A percentile compares a stretch with the other conserved stretches of the same genome.
phyloP scores from a whole-genome alignment of 805 yeast species.

The Starmera caribaea region DNA sequence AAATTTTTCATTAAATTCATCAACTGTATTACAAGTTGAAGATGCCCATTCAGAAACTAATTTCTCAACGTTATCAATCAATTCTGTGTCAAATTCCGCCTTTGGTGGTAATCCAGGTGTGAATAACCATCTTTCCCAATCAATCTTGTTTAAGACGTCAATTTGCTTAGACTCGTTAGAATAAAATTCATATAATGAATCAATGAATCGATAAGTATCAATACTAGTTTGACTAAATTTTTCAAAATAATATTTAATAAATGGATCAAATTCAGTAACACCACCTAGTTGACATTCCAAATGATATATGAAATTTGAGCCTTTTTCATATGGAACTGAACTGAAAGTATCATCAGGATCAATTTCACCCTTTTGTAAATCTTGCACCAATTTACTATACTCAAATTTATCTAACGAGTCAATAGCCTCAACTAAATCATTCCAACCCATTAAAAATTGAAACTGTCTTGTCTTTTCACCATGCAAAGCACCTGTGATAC shows the following conservation, averaged over 20 bases:
- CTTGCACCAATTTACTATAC: conserved; percentile 60
- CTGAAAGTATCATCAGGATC: conserved; percentile 91
- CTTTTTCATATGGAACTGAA: conserved; percentile 86
- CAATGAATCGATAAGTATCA: conserved; percentile 76
- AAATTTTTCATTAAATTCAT: conserved; percentile 10
- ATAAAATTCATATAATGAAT: conserved; percentile 61
- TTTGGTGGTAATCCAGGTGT: conserved; percentile 84
- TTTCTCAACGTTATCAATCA: conserved; percentile 62
- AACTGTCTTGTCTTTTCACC: conserved; percentile 76
- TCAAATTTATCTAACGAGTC: conserved; percentile 47
- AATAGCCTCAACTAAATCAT: conserved; percentile 60
- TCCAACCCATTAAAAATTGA: conserved; percentile 84
- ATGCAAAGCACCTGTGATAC: conserved; percentile 69
- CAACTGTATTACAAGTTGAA: conserved; percentile 3
- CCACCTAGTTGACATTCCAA: conserved; percentile 68
- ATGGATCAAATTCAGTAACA: conserved; percentile 57
- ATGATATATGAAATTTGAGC: conserved; percentile 67
- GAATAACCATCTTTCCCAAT: conserved; percentile 81
- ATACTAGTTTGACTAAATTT: conserved; percentile 62
- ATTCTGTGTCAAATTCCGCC: conserved; percentile 68
- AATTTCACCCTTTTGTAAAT: conserved; percentile 47
- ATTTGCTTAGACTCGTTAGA: conserved; percentile 29
- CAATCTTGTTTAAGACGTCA: conserved; percentile 52
- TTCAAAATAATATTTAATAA: conserved; percentile 67
- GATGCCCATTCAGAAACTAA: conserved; percentile 58